phyloP scores from a whole-genome alignment of 1,139 yeast genomes.

The Geotrichum citri-aurantii region DNA sequence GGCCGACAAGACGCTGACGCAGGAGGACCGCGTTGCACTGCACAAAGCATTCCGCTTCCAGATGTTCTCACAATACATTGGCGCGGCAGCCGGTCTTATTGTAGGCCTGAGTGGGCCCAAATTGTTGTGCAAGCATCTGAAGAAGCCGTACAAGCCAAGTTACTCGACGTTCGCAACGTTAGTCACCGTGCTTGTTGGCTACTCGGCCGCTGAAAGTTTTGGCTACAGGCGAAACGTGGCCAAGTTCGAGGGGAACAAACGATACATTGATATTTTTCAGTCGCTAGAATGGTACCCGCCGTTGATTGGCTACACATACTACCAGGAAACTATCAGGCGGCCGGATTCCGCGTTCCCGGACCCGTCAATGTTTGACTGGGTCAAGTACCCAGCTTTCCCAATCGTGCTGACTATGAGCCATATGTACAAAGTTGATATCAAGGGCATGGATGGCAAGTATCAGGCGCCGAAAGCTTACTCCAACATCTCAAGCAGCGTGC shows the following conservation, averaged over 20 bases:
- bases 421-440: constrained; percentile 8
- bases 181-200: constrained; percentile 5
- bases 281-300: constrained; percentile 13
- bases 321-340: constrained; percentile 12
- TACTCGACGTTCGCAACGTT: constrained; percentile 11
- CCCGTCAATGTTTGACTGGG: constrained; percentile 16
- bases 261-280: constrained; percentile 1
- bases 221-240: not conserved
- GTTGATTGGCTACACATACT: constrained; percentile 16
- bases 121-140: constrained; percentile 9
- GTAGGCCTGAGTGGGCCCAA: constrained; percentile 12
- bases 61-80: constrained; percentile 15
- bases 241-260: constrained; percentile 7
- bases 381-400: constrained; percentile 16
- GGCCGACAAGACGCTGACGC: constrained; percentile 9
- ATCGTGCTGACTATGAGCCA: constrained; percentile 7
- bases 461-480: not conserved
- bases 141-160: constrained; percentile 6
- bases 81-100: constrained; percentile 13
- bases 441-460: constrained; percentile 5
- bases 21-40: constrained; percentile 12
- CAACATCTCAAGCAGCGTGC: not conserved
- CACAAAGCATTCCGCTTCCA: constrained; percentile 13
- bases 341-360: constrained; percentile 16
- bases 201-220: constrained; percentile 5